Percentiles rank a stretch among this genome's conserved stretches.
Evolutionary conservation across 345 rosid species (phyloP).

Genomic region (Eucalyptus curtisii): DNA sequence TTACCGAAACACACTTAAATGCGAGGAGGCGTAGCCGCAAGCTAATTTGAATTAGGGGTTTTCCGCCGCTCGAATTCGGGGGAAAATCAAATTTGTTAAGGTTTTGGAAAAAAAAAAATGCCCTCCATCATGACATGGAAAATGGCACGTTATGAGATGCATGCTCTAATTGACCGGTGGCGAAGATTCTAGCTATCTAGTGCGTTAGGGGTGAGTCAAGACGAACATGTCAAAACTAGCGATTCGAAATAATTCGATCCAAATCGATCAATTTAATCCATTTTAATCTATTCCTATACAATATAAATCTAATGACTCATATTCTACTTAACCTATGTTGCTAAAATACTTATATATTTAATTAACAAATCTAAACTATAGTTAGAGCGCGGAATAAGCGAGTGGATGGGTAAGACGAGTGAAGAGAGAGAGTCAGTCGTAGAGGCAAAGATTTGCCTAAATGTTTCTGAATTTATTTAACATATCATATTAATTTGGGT

Average conservation of each 20-base stretch:
- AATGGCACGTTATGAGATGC: neutral
- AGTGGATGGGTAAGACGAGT: no score
- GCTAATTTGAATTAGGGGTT: neutral
- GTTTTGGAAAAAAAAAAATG: neutral
- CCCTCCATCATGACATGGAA: neutral
- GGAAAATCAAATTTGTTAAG: neutral
- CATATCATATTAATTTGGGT: no score
- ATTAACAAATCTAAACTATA: no score
- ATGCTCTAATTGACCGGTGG: neutral
- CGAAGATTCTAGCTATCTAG: neutral
- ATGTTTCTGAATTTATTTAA: fast-evolving
- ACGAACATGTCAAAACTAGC: no score
- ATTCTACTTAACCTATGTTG: fast-evolving
- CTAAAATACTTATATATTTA: no score
- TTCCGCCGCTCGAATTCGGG: neutral
- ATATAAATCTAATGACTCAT: no score
- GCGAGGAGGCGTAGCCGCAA: neutral
- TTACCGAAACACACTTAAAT: neutral
- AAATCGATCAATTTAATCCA: no score
- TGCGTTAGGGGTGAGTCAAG: neutral
- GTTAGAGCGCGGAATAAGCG: no score
- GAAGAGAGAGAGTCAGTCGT: no score
- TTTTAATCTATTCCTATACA: fast-evolving
- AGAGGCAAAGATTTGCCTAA: no score
- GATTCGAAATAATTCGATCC: no score